Evolutionary conservation across 108 stramenopile species (phyloP).

Genomic region (Fragilaria crotonensis): DNA sequence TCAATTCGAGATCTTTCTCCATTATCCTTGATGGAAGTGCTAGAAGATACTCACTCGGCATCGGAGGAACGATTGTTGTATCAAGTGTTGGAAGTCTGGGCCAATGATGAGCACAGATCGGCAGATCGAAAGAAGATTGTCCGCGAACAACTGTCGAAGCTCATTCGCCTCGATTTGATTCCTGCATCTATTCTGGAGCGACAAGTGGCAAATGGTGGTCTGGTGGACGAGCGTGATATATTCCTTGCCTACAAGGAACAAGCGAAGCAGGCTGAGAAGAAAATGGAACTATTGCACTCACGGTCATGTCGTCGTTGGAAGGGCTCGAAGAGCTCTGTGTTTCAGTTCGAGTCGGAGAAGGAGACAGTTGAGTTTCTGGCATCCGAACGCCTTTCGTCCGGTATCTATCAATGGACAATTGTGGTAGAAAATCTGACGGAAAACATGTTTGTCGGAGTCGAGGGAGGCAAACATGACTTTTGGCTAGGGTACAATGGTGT

Average conservation of each 20-base stretch:
- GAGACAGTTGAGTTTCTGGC: neutral
- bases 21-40: neutral
- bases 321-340: neutral
- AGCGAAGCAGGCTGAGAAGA: neutral
- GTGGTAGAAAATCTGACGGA: neutral
- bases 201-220: neutral
- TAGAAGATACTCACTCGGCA: neutral
- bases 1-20: neutral
- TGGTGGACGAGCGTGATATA: neutral
- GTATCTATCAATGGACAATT: neutral
- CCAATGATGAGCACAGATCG: neutral
- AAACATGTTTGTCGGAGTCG: neutral
- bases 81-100: neutral
- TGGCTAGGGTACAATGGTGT: neutral
- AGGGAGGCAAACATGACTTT: neutral
- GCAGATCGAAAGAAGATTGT: neutral
- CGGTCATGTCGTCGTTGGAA: neutral
- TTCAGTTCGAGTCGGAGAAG: neutral
- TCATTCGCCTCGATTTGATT: neutral
- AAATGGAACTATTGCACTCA: neutral
- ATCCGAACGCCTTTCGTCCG: neutral
- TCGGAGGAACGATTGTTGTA: neutral
- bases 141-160: neutral
- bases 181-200: neutral
- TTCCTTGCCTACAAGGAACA: neutral